Conservation (phyloP, 139 green algal genomes). For the Chlorella sp. region DNA sequence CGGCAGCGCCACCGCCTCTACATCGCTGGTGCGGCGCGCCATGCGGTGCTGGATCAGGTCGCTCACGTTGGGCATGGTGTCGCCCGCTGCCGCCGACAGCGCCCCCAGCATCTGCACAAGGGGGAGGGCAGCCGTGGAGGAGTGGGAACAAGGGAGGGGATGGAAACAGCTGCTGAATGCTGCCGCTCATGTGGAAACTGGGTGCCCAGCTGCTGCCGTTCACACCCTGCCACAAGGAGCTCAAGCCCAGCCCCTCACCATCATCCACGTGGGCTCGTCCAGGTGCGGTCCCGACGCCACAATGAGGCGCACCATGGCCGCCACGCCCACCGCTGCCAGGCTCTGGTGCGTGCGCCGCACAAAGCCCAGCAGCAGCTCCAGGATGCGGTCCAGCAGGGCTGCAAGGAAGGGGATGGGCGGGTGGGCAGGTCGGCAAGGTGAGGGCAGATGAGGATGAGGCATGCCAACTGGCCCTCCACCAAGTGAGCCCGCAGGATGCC, state of each 20-base stretch:
- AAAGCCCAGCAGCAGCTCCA: constrained; percentile 87
- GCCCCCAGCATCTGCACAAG: constrained; percentile 55
- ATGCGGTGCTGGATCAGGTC: constrained; percentile 41
- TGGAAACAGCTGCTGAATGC: no score
- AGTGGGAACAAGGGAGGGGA: constrained; percentile 37
- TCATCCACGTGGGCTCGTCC: constrained; percentile 64
- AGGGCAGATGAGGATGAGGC: not conserved
- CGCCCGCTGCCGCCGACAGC: constrained; percentile 53
- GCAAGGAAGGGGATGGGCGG: not conserved
- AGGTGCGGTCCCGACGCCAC: constrained; percentile 60
- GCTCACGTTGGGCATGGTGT: constrained; percentile 66
- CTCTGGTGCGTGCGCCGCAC: constrained; percentile 84
- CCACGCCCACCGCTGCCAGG: constrained; percentile 93
- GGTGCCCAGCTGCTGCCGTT: no score
- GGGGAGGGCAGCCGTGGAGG: no score
- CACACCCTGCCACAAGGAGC: no score
- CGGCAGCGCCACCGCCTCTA: not conserved
- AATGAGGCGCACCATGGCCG: constrained; percentile 83
- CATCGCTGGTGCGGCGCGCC: constrained; percentile 14
- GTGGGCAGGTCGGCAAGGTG: not conserved
- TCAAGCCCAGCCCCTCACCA: constrained; percentile 37
- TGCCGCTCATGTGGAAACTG: no score
- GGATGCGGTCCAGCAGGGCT: constrained; percentile 75
- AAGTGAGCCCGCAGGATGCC: no score
- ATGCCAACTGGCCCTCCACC: no score